phyloP scores from a whole-genome alignment of 2,329 filamentous ascomycete species.

The Endoconidiophora laricicola region DNA sequence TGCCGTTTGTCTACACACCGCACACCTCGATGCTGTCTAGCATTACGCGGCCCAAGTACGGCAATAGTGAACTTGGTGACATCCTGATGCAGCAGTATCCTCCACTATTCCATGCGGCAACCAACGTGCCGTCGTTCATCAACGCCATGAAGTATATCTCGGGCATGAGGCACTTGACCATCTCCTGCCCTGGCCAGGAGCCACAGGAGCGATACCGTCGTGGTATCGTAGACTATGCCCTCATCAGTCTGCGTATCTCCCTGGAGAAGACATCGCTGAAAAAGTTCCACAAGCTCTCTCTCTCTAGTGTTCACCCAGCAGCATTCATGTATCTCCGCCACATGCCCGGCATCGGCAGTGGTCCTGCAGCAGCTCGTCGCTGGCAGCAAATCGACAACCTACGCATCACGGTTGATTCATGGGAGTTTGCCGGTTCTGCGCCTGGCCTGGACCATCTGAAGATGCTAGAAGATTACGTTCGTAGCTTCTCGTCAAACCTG shows the following conservation, averaged over 20 bases:
- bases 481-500: slow-evolving; percentile 47
- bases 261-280: slow-evolving; percentile 55
- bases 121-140: slow-evolving; percentile 73
- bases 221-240: slow-evolving; percentile 70
- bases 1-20: slow-evolving; percentile 67
- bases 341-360: slow-evolving; percentile 54
- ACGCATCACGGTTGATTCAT: slow-evolving; percentile 54
- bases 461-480: slow-evolving; percentile 66
- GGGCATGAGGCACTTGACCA: slow-evolving; percentile 55
- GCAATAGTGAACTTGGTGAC: slow-evolving; percentile 61
- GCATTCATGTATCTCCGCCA: slow-evolving; percentile 66
- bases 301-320: slow-evolving; percentile 57
- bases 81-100: slow-evolving; percentile 76
- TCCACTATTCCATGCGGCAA: slow-evolving; percentile 75
- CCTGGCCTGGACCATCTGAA: slow-evolving; percentile 54
- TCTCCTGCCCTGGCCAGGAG: slow-evolving; percentile 60
- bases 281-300: slow-evolving; percentile 50
- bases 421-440: slow-evolving; percentile 43
- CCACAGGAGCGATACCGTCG: slow-evolving; percentile 54
- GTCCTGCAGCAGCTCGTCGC: slow-evolving; percentile 51
- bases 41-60: slow-evolving; percentile 57
- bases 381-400: slow-evolving; percentile 68
- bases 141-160: slow-evolving; percentile 51
- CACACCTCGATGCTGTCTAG: slow-evolving; percentile 48
- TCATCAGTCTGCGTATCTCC: slow-evolving; percentile 73